Base-by-base conservation (phyloP, 1,284 basidiomycete species). In the Moesziomyces sp. region DNA sequence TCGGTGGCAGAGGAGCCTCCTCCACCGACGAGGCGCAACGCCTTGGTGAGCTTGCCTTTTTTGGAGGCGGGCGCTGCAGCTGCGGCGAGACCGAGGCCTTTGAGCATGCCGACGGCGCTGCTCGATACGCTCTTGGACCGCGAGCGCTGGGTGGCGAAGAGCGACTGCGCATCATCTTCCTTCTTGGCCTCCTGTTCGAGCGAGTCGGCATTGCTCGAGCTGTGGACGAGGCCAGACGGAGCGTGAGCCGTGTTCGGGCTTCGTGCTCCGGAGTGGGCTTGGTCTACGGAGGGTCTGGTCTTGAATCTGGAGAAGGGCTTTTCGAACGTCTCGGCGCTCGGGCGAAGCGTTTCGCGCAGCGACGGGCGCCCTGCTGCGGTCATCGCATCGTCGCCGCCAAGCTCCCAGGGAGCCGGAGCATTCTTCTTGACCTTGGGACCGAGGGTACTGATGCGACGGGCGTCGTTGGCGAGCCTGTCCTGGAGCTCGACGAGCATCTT, bases 401-500 rank as follows among this genome's bases (percentile, higher is more conserved):
- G 49, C 48, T 80, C 79, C 79, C 79, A 80, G 4, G 79, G 79
- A 7, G 79, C 79, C 0, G 76, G 79, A 11, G 75, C 65, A 26
- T 80, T 80, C 73, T 77, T 79, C 66, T 80, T 80, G 42, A 80
- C 59, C 52, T 63, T 77, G 47, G 79, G 77, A 2, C 79, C 79
- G 24, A 80, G 68, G 1, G 75, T 68, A 52, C 70, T 74, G 48
- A 77, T 52, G 28, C 74, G 63, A 30, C 52, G 57, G 5, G 52
- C 46, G 43, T 68, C 73, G 44, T 62, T 48, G 14, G 63, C 50
- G 21, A 70, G 62, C 51, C 58, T 57, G 21, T 58, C 53, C 35
- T 73, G 62, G 3, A 66, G 43, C 30, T 62, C 60, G 23, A 46
- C 53, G 3, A 74, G 62, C 59, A 71, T 58, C 42, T 56, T 60